A percentile compares a stretch with the other conserved stretches of the same genome.
These are phyloP conservation scores for Boletus rufocinnamomeus DNA, from an alignment of 768 basidiomycete species.

Conservation along the genomic window DNA sequence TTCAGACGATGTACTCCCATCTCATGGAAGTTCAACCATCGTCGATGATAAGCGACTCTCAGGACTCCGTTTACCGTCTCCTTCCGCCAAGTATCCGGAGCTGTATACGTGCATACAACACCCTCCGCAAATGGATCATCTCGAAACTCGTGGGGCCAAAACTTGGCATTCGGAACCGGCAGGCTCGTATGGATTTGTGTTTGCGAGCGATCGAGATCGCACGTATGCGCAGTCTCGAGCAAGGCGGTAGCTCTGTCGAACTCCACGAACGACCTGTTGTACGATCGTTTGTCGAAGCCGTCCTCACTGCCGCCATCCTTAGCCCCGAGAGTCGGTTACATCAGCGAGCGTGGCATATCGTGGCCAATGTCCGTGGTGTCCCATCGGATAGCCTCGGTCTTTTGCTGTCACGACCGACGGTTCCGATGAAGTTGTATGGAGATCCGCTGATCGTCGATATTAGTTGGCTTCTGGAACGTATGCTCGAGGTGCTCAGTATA, in stretches of 20 bases:
- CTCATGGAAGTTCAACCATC: slow-evolving; percentile 75
- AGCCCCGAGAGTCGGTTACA: slow-evolving; percentile 81
- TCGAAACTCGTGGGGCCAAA: slow-evolving; percentile 65
- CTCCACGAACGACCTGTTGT: slow-evolving; percentile 61
- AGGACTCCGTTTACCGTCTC: slow-evolving; percentile 71
- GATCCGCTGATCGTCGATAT: slow-evolving; percentile 70
- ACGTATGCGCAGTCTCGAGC: slow-evolving; percentile 58
- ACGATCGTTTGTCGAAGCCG: slow-evolving; percentile 80
- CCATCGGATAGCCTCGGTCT: slow-evolving; percentile 61
- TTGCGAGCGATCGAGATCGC: slow-evolving; percentile 75
- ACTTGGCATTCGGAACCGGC: slow-evolving; percentile 62
- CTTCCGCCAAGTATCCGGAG: slow-evolving; percentile 76
- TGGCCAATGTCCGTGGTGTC: slow-evolving; percentile 63
- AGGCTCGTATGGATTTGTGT: slow-evolving; percentile 71
- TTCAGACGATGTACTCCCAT: slow-evolving; percentile 77
- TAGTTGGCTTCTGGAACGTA: slow-evolving; percentile 81
- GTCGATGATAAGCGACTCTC: slow-evolving; percentile 65
- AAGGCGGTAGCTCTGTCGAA: slow-evolving; percentile 34
- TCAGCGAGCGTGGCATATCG: slow-evolving; percentile 73
- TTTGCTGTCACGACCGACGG: slow-evolving; percentile 53
- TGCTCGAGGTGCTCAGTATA: slow-evolving; percentile 75
- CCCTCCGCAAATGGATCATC: slow-evolving; percentile 79
- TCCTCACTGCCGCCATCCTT: slow-evolving; percentile 71
- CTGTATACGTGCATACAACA: slow-evolving; percentile 73
- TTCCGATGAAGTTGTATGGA: slow-evolving; percentile 45